Conservation (phyloP, 73 alveolate species). For the Effrenium voratum region DNA sequence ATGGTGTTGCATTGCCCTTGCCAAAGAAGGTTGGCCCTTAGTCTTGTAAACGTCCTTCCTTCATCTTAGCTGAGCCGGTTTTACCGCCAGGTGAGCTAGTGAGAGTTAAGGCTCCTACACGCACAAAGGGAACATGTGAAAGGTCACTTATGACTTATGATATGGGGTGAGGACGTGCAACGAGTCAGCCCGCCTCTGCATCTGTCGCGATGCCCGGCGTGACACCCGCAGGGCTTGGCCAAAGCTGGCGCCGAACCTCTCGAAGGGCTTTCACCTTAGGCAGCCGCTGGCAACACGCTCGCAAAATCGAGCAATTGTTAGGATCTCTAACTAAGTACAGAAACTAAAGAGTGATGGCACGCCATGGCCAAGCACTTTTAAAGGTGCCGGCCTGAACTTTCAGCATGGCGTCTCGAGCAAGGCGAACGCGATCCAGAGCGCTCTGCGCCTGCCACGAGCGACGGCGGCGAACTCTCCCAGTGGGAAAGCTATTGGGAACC, state of each 20-base stretch:
- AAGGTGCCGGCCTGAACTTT: conserved; percentile 26
- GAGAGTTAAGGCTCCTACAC: no score
- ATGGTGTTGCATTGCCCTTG: no score
- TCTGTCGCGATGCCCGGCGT: conserved; percentile 34
- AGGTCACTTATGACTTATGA: no score
- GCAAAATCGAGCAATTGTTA: background rate
- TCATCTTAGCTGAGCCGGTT: no score
- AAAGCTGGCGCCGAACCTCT: conserved; percentile 29
- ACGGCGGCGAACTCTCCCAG: background rate
- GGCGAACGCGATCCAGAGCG: background rate
- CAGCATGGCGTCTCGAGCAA: conserved; percentile 9
- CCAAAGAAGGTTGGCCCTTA: no score
- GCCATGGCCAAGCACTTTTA: background rate
- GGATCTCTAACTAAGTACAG: background rate
- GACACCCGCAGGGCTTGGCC: background rate
- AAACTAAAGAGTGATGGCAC: background rate
- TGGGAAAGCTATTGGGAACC: background rate
- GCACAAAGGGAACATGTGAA: no score
- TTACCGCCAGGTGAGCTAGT: no score
- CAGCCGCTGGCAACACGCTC: background rate
- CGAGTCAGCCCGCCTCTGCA: conserved; percentile 84
- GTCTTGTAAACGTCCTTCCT: no score
- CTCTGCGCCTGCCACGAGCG: conserved; percentile 52
- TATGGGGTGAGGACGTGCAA: no score
- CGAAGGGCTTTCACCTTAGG: conserved; percentile 72